Evolutionary conservation across 208 protist genomes (phyloP).

Genomic region (Tritrichomonas foetus): DNA sequence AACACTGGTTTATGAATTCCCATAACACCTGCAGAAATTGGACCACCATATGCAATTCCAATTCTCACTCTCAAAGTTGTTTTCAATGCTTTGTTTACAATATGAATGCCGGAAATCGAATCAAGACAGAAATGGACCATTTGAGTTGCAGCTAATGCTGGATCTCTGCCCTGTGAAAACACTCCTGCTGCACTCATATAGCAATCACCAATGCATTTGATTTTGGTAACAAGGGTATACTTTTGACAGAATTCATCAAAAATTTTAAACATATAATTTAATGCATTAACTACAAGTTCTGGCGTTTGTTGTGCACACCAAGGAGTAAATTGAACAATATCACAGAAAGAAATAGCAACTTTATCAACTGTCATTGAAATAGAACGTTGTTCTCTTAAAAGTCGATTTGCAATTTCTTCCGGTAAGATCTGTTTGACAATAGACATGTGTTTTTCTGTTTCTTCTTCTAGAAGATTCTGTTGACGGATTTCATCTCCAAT

Average conservation of each 20-base stretch:
- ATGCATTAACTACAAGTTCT: neutral
- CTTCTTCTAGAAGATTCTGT: neutral
- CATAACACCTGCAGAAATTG: neutral
- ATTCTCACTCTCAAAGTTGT: too few species aligned
- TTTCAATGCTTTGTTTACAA: too few species aligned
- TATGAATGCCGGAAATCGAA: too few species aligned
- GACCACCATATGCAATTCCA: neutral
- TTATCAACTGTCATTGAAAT: slow-evolving; percentile 16
- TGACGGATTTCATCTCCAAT: neutral
- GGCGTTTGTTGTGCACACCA: neutral
- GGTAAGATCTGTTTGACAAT: slow-evolving; percentile 1
- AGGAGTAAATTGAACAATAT: neutral
- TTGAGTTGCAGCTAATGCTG: neutral
- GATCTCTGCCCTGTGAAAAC: neutral
- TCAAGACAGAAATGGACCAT: neutral
- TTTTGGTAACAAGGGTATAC: neutral
- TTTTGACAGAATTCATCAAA: neutral
- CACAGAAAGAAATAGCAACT: slow-evolving; percentile 4
- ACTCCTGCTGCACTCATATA: slow-evolving; percentile 3
- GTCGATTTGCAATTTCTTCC: neutral
- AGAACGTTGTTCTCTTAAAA: neutral
- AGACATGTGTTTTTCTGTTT: neutral
- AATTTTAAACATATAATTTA: neutral
- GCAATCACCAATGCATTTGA: slow-evolving; percentile 9
- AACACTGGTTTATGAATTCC: neutral